phyloP scores from a whole-genome alignment of 805 yeast species.

The Myxozyma udenii region DNA sequence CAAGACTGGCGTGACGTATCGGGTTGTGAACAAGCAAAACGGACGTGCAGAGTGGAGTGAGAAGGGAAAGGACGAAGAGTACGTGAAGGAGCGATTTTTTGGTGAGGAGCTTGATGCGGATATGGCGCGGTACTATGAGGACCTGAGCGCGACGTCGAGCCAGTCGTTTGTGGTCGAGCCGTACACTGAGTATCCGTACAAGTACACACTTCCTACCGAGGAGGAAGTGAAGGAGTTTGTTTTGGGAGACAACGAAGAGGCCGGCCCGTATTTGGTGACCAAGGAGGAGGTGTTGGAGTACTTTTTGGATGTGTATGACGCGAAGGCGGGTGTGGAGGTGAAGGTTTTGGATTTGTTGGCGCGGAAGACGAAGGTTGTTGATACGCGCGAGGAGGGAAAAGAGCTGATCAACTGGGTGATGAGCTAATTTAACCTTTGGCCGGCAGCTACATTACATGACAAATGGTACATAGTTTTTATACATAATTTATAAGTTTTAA shows the following conservation, averaged over 20 bases:
- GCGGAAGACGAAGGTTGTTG: conserved; percentile 52
- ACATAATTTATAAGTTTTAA: background rate
- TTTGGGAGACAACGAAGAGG: conserved; percentile 64
- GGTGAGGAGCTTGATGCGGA: conserved; percentile 11
- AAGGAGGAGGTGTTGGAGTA: conserved; percentile 63
- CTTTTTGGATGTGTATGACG: conserved; percentile 52
- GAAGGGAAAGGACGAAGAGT: conserved; percentile 39
- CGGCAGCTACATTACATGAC: background rate
- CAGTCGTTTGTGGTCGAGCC: conserved; percentile 35
- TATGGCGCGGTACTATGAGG: conserved; percentile 1
- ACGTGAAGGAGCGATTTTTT: conserved; percentile 34
- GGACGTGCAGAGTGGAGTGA: conserved; percentile 53
- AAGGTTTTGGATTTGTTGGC: conserved; percentile 60
- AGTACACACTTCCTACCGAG: conserved; percentile 79
- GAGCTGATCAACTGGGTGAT: conserved; percentile 47
- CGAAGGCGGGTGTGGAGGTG: conserved; percentile 56
- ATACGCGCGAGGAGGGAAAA: conserved; percentile 40
- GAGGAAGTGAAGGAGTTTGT: conserved; percentile 60
- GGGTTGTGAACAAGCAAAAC: conserved; percentile 55
- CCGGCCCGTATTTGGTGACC: conserved; percentile 65
- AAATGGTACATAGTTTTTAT: background rate
- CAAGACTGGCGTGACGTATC: conserved; percentile 49
- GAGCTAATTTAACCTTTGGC: conserved; percentile 27
- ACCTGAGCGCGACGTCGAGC: background rate
- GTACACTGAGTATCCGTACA: conserved; percentile 54